These are phyloP conservation scores for Ganoderma lingzhi DNA, from an alignment of 1,284 basidiomycete species.

Conservation along the genomic window DNA sequence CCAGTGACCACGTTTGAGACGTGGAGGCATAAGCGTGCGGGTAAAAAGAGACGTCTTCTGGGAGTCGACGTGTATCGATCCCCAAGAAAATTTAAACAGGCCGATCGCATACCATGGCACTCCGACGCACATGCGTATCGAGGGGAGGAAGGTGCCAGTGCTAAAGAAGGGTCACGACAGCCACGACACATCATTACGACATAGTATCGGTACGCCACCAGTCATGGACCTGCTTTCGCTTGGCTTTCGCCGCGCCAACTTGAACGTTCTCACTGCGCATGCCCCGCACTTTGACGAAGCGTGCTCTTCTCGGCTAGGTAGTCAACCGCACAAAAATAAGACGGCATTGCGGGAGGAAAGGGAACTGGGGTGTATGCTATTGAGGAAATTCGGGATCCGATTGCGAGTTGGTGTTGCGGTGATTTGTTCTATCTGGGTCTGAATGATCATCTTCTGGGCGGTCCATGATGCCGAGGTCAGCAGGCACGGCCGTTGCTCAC, in stretches of 20 bases:
- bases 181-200: slow-evolving; percentile 7
- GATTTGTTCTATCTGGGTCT: not conserved
- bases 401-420: not conserved
- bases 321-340: not conserved
- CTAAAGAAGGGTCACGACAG: not conserved
- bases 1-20: slow-evolving; percentile 4
- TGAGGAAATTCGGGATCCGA: not conserved
- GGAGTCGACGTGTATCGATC: not conserved
- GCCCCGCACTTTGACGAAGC: not conserved
- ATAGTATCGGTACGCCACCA: not conserved
- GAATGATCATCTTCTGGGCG: slow-evolving; percentile 12
- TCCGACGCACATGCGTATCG: not conserved
- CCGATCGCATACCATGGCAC: not conserved
- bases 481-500: slow-evolving; percentile 13
- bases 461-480: slow-evolving; percentile 22
- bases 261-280: slow-evolving; percentile 1
- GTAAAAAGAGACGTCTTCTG: not conserved
- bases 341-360: not conserved
- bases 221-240: not conserved
- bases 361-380: not conserved
- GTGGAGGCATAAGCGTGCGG: not conserved
- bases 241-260: not conserved
- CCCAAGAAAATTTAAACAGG: not conserved
- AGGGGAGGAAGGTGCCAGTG: not conserved
- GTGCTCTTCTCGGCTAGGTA: slow-evolving; percentile 6